Evolutionary conservation across 1,284 basidiomycete genomes (phyloP).

Genomic region (Flammula alnicola): DNA sequence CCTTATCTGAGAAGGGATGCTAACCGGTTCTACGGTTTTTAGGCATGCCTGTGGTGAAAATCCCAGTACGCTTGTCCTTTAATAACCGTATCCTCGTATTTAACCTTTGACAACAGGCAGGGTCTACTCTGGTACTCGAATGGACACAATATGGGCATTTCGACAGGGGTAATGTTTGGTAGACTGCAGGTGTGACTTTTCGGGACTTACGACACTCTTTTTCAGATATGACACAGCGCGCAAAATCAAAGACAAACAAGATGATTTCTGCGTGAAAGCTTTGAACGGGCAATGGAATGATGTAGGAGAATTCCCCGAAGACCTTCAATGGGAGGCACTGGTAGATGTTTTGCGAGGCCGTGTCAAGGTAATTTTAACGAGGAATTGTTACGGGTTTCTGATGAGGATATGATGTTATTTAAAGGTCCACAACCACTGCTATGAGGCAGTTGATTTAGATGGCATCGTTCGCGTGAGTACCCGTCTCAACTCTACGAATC

Average conservation of each 20-base stretch:
- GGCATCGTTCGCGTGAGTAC: conserved; percentile 68
- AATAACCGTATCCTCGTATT: not conserved
- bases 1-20: not conserved
- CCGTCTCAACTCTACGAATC: not conserved
- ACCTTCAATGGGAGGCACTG: conserved; percentile 83
- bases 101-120: conserved; percentile 29
- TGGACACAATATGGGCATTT: conserved; percentile 69
- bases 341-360: conserved; percentile 84
- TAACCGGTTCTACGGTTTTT: conserved; percentile 4
- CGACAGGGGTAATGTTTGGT: conserved; percentile 45
- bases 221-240: conserved; percentile 72
- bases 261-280: conserved; percentile 69
- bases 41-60: conserved; percentile 56
- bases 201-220: not conserved
- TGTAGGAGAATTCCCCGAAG: conserved; percentile 74
- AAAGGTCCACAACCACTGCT: conserved; percentile 84
- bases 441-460: conserved; percentile 81
- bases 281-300: conserved; percentile 62
- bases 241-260: conserved; percentile 75
- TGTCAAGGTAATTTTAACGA: conserved; percentile 58
- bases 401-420: conserved; percentile 15
- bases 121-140: conserved; percentile 48
- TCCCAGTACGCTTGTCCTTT: conserved; percentile 37
- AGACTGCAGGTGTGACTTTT: not conserved
- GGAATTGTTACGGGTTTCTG: not conserved